Evolutionary conservation across 495 filamentous ascomycete genomes (phyloP), one percentile per base, ranked within the genome.

Genomic region (Rhypophila decipiens): DNA sequence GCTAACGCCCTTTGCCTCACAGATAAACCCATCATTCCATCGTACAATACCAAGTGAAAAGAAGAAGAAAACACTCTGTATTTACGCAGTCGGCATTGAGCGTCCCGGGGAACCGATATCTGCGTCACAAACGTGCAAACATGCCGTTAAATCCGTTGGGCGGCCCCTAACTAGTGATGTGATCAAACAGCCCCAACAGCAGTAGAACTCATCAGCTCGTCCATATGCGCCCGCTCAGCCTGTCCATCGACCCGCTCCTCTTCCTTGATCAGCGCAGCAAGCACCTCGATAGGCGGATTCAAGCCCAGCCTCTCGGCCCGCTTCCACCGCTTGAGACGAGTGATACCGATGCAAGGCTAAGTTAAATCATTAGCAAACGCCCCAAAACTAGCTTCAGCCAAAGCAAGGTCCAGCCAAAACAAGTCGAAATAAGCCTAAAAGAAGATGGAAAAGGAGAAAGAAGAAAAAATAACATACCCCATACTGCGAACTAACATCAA

Each of bases 261-360:
- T 52, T 91, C 80, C 59, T 79, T 84, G 45, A 95, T 55, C 31
- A 96, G 60, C 19, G 96, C 86, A 0, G 88, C 85, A 3, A 96
- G 72, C n/a, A 97, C 89, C 64, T 96, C 90, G 24, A 95, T 74
- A 1, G 94, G 93, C 0, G 94, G 94, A 31, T 87, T 76, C 40
- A 99, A 67, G 1, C 84, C 84, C 38, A 99, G 66, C 38, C 67
- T 69, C 36, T 95, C 69, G 2, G 94, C 94, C 9, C 94, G 77
- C 56, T 85, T 79, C 94, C 94, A 99, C 0, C 94, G 85, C 65
- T 86, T 86, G 42, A 85, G 56, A 8, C 94, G 78, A 10, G 80
- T 66, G 20, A 94, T 89, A 1, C 94, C 94, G 44, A 96, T 85
- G 59, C 87, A 94, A 1, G 93, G 94, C 87, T 95, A 46, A 0